Conservation (phyloP, 345 rosid species). For the Hypericum perforatum region DNA sequence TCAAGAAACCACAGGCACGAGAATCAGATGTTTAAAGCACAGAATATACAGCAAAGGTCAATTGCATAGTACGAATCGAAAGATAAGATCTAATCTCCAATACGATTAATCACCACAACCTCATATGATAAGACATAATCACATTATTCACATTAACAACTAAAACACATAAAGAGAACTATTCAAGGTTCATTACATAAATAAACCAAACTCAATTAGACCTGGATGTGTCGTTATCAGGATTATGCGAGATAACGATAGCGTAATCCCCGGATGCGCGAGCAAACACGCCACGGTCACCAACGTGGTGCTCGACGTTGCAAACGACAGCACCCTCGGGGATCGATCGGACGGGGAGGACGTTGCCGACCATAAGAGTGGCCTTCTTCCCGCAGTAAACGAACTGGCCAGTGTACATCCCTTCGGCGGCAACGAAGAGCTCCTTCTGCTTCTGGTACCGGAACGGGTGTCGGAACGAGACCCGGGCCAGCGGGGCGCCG, state of each 20-base stretch:
- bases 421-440: conserved; percentile 58
- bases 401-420: conserved; percentile 54
- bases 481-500: conserved; percentile 62
- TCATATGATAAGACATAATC: too few species aligned
- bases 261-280: conserved; percentile 57
- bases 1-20: too few species aligned
- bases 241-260: conserved; percentile 54
- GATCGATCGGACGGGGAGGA: conserved; percentile 40
- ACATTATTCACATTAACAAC: too few species aligned
- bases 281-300: conserved; percentile 59
- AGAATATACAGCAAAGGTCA: too few species aligned
- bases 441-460: conserved; percentile 66
- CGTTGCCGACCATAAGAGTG: conserved; percentile 43
- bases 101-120: too few species aligned
- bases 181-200: too few species aligned
- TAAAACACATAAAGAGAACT: too few species aligned
- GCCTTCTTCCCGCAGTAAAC: conserved; percentile 51
- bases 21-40: too few species aligned
- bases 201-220: too few species aligned
- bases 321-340: conserved; percentile 73
- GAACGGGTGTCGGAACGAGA: conserved; percentile 57
- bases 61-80: too few species aligned
- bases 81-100: too few species aligned
- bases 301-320: conserved; percentile 66
- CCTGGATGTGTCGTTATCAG: conserved; percentile 60